Conservation (phyloP, 192 early-diverging fungal species). For the Funneliformis geosporum region DNA sequence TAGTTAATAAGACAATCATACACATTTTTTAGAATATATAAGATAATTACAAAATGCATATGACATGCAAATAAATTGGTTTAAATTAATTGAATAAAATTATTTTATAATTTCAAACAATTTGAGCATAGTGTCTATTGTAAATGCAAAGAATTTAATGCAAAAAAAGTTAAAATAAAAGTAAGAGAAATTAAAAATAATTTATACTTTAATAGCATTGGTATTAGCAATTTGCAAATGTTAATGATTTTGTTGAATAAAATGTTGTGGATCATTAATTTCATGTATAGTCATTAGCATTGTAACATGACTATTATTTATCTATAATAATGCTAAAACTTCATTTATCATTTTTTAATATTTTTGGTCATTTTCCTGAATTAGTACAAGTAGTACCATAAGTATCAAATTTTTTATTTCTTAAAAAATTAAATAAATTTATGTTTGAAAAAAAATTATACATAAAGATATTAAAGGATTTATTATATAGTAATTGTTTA, state of each 20-base stretch:
- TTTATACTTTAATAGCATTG: constrained; percentile 9
- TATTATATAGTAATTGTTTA: constrained; percentile 1
- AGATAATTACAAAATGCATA: no score
- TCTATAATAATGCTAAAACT: constrained; percentile 30
- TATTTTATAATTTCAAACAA: no score
- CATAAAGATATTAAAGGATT: constrained; percentile 37
- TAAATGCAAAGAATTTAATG: no score
- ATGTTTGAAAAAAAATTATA: constrained; percentile 41
- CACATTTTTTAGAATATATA: no score
- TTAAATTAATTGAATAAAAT: no score
- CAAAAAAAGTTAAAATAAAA: no score
- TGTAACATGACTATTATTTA: constrained; percentile 32
- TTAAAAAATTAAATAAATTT: constrained; percentile 30
- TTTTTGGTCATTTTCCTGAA: not conserved
- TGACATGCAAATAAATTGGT: no score
- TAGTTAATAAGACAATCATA: no score
- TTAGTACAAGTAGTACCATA: constrained; percentile 31
- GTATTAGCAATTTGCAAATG: constrained; percentile 25
- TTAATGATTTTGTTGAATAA: not conserved
- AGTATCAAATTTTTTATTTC: constrained; percentile 21
- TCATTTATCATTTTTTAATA: constrained; percentile 25
- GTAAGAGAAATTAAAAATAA: constrained; percentile 28
- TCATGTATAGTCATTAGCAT: constrained; percentile 34
- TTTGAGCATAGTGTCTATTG: no score
- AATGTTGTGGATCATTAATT: constrained; percentile 2